phyloP scores from a whole-genome alignment of 2,329 filamentous ascomycete genomes.

The Epichloe coenophiala region DNA sequence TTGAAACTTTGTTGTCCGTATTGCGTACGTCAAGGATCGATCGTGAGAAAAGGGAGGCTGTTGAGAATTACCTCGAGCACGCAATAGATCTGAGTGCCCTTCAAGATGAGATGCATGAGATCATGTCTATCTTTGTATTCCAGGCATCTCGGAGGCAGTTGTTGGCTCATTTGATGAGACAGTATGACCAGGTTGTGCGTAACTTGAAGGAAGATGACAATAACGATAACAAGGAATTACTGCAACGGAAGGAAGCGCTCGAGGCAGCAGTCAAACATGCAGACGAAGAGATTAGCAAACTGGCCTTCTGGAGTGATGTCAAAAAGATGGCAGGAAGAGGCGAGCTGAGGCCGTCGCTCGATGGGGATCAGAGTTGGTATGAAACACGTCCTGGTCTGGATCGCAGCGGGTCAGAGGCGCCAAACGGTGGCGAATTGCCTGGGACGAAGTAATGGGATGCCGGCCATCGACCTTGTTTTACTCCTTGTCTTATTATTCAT shows the following conservation, averaged over 20 bases:
- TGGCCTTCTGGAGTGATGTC: conserved; percentile 83
- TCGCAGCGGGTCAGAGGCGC: conserved; percentile 34
- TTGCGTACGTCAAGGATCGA: conserved; percentile 66
- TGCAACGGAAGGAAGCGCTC: conserved; percentile 50
- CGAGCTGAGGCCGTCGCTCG: conserved; percentile 30
- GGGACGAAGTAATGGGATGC: neutral
- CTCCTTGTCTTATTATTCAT: neutral
- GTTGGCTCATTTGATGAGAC: conserved; percentile 53
- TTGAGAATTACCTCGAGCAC: conserved; percentile 70
- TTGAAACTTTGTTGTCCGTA: conserved; percentile 53
- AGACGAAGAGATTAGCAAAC: conserved; percentile 62
- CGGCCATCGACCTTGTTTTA: neutral
- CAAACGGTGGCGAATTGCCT: conserved; percentile 13
- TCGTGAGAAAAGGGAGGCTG: conserved; percentile 75
- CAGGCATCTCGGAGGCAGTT: conserved; percentile 74
- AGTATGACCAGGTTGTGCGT: conserved; percentile 30
- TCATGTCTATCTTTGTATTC: conserved; percentile 80
- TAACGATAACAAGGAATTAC: conserved; percentile 18
- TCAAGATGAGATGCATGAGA: conserved; percentile 63
- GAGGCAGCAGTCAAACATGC: conserved; percentile 61
- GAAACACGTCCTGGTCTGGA: conserved; percentile 38
- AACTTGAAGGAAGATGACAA: conserved; percentile 24
- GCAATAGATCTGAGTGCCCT: conserved; percentile 67
- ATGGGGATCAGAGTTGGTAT: conserved; percentile 21
- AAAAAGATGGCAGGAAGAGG: conserved; percentile 50